Evolutionary conservation across 2,329 filamentous ascomycete genomes (phyloP), one percentile per base, ranked within the genome.

Genomic region (Pseudopyrenochaeta lycopersici): DNA sequence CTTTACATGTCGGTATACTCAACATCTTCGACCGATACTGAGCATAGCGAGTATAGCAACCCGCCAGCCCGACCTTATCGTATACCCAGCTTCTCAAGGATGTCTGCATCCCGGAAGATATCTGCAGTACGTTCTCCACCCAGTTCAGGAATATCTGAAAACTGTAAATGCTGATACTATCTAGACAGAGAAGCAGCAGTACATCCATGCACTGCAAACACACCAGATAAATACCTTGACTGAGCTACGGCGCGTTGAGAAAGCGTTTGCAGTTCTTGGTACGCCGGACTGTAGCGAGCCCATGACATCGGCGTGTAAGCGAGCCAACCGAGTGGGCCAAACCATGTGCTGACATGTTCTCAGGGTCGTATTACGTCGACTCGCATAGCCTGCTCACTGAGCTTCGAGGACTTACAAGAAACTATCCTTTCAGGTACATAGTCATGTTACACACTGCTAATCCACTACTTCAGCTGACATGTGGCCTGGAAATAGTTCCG

Each of bases 171-270:
- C 57, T 67, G 38, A 67, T 40, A 31, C 18, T 1, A n/a, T 2
- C 1, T 60, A 81, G 78, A 73, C 75, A 21, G 77, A 81, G 54
- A 81, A 81, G 61, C 71, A 77, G 14, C 82, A 87, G 57, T 81
- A 90, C 56, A 85, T 91, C 58, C 79, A 86, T 20, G 85, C 87
- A 0, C 81, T 92, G 18, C 79, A 79, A 38, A 86, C 84, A 0
- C 88, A 90, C 66, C 84, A 85, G n/a, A 80, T 91, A 71, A 92
- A 91, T 70, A 91, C 89, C 0, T 80, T 92, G 17, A 88, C 86
- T 0, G 88, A 90, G 58, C 83, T 92, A 23, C 87, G 89, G 60
- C 86, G 88, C 14, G 87, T 91, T 62, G 90, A 92, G 71, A 84
- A 85, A 50, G 80, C 85, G 3, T 87, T 89, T 20, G 84, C 86